Percentiles rank a stretch among this genome's conserved stretches.
phyloP scores from a whole-genome alignment of 306 rosid genomes.

The Cucumis hystrix region DNA sequence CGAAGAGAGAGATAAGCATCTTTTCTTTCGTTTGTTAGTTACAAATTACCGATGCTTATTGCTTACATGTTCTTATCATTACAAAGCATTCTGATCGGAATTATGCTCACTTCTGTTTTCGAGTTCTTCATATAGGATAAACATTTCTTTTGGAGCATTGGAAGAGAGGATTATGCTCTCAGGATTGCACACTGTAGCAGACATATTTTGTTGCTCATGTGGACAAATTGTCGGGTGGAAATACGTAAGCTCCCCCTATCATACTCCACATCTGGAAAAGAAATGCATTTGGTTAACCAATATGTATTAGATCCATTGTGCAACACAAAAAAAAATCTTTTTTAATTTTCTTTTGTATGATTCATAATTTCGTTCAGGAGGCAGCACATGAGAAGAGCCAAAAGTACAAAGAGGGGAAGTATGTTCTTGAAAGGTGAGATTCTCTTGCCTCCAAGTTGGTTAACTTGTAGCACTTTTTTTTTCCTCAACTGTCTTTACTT shows the following conservation, averaged over 20 bases:
- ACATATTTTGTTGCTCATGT: constrained; percentile 77
- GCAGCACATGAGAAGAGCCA: constrained; percentile 73
- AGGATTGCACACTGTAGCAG: constrained; percentile 71
- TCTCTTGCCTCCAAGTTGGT: neutral
- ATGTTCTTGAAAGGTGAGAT: constrained; percentile 80
- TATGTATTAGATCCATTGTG: neutral
- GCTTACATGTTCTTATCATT: neutral
- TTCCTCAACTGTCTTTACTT: constrained; percentile 1
- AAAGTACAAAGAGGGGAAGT: constrained; percentile 86
- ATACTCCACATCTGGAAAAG: neutral
- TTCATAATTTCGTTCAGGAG: constrained; percentile 30
- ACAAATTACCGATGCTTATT: neutral
- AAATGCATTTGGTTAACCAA: neutral
- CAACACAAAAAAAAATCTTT: neutral
- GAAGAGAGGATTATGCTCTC: constrained; percentile 81
- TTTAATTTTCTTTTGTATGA: neutral
- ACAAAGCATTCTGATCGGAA: neutral
- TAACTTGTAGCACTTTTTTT: neutral
- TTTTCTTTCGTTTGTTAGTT: neutral
- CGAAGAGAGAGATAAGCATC: neutral
- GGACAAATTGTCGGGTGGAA: constrained; percentile 97
- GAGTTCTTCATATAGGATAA: constrained; percentile 36
- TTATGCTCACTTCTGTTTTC: neutral
- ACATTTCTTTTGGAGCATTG: constrained; percentile 36
- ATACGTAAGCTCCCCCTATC: constrained; percentile 39